Conservation (phyloP, 192 early-diverging fungal genomes). For the Linnemannia zychae region DNA sequence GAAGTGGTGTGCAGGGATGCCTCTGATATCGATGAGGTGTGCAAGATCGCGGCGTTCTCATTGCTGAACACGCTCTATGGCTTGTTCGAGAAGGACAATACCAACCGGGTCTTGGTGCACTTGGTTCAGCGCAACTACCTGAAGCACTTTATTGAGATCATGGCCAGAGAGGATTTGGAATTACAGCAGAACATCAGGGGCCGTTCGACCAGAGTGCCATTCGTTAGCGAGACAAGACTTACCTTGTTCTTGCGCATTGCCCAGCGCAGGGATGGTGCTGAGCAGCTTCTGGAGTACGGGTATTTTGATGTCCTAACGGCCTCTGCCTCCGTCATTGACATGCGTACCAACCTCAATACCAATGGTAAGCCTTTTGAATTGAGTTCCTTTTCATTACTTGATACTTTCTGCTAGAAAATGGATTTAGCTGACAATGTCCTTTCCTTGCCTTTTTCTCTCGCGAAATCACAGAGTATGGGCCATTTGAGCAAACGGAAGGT, state of each 20-base stretch:
- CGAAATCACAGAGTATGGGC: constrained; percentile 31
- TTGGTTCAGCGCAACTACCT: constrained; percentile 67
- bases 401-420: not conserved
- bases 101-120: constrained; percentile 61
- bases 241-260: constrained; percentile 85
- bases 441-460: not conserved
- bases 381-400: not conserved
- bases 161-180: constrained; percentile 74
- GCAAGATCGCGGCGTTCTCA: constrained; percentile 89
- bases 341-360: constrained; percentile 47
- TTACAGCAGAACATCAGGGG: constrained; percentile 68
- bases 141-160: constrained; percentile 67
- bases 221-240: constrained; percentile 87
- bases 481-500: constrained; percentile 53
- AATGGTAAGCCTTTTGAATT: constrained; percentile 23
- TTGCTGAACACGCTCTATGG: constrained; percentile 78
- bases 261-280: constrained; percentile 78
- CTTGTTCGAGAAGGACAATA: constrained; percentile 60
- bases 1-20: constrained; percentile 87
- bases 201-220: constrained; percentile 42
- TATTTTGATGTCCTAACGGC: constrained; percentile 79
- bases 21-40: constrained; percentile 81
- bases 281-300: constrained; percentile 82
- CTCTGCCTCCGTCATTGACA: constrained; percentile 51
- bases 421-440: not conserved